Evolutionary conservation across 2,329 filamentous ascomycete genomes (phyloP), one percentile per base, ranked within the genome.

Genomic region (Thermothelomyces thermophilus): DNA sequence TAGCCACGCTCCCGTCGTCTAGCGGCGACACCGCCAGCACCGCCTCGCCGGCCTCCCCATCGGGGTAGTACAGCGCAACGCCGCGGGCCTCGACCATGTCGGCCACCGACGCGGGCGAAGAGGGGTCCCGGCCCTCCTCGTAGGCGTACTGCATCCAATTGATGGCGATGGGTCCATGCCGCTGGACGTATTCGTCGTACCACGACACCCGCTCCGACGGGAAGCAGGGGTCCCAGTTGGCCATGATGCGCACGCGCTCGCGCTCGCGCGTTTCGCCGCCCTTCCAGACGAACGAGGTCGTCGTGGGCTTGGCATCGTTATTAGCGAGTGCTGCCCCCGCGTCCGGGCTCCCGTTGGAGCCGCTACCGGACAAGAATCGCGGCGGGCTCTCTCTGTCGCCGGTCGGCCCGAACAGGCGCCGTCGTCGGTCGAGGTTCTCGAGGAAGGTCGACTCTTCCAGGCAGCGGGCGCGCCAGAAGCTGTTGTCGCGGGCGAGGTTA

Each of bases 111-210:
- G 43, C 31, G 24, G 28, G 3, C 14, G 67, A 64, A 16, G 43
- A 19, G 24, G 28, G 3, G 30, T 13, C 28, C 6, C 24, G 37
- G 26, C 31, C 66, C 47, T 61, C 63, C 34, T 72, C 62, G 9
- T 68, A 67, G 8, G 84, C 82, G 48, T 79, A 74, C 62, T 90
- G 77, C 36, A 94, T 73, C 90, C 90, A 96, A 59, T 78, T 84
- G 46, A 89, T 72, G 13, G 75, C 76, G n/a, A 89, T 74, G 0
- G 84, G 82, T 1, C 82, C 89, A 66, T 90, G 77, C 30, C 90
- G 78, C 46, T 90, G 87, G 55, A 94, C 84, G 62, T 90, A 95
- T 66, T 96, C 90, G 48, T 86, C 79, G 65, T 95, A 95, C 85
- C 89, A 96, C 42, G 86, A 82, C 17, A 90, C 74, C 35, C 73